Evolutionary conservation across 1,139 yeast species (phyloP), one percentile per base, ranked within the genome.

Genomic region (Yamadazyma buinensis): DNA sequence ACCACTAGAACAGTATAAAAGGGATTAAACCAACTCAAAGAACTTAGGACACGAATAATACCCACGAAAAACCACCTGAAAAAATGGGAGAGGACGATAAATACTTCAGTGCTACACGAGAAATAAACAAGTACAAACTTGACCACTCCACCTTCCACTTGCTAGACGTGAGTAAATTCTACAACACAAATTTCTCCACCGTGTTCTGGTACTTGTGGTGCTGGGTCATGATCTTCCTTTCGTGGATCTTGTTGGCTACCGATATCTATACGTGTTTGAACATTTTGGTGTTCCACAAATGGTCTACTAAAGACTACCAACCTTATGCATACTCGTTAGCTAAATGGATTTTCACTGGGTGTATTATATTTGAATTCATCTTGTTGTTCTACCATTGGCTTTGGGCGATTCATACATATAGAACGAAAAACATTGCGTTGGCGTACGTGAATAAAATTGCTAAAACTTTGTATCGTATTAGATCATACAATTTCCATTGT

Each of bases 251-350:
- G 36, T 64, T 84, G 31, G 86, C 71, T 1, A 72, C 84, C 4
- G 97, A 87, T 61, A 68, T 86, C 17, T 87, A 85, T 59, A 85
- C 96, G 0, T 80, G 94, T 53, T 62, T 87, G 39, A 80, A 77
- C 45, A 73, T 87, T 34, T 64, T 87, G 44, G 94, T 84, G 2
- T 81, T 81, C 57, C 77, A 84, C 49, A 67, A 76, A 36, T 87
- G 96, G 95, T 75, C 84, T 4, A 65, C 76, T 11, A 57, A 64
- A 52, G 61, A 73, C 68, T 39, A 79, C 61, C 52, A 75, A 74
- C 53, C 84, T 71, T 41, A 77, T 73, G 62, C 70, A 50, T 53
- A 81, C 73, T 39, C 77, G 8, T 51, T 64, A 10, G 75, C 94
- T 35, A 79, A 84, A 52, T 84, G 95, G 88, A 65, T 87, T 12